Percentiles rank a stretch among this genome's conserved stretches.
These are phyloP conservation scores for Otatea glauca DNA, from an alignment of 176 grass and related monocot species.

Conservation along the genomic window DNA sequence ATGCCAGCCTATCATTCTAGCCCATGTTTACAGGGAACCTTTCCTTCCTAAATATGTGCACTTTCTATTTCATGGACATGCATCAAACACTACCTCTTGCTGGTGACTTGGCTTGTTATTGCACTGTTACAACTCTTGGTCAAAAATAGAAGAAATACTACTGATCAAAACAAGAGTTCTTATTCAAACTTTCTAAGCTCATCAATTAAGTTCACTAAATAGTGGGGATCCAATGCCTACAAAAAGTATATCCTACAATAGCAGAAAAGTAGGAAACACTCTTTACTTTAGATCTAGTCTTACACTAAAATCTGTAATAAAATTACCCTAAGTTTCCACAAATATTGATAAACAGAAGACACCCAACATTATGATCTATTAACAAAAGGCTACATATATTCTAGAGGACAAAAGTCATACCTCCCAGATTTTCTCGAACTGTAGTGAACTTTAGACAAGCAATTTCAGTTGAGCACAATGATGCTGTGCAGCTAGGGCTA, in stretches of 20 bases:
- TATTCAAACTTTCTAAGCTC: neutral
- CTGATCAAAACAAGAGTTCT: neutral
- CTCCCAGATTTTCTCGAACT: conserved; percentile 66
- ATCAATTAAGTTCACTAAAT: neutral
- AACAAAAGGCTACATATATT: conserved; percentile 30
- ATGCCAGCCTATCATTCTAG: no score
- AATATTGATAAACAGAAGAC: conserved; percentile 19
- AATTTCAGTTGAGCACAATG: conserved; percentile 76
- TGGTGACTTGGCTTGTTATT: neutral
- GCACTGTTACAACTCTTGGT: neutral
- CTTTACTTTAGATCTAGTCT: neutral
- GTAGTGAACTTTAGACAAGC: conserved; percentile 80
- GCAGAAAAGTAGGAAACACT: conserved; percentile 22
- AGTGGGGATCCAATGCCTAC: neutral
- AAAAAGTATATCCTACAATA: neutral
- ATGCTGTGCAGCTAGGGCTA: conserved; percentile 86
- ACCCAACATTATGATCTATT: neutral
- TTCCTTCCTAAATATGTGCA: no score
- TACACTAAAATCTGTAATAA: neutral
- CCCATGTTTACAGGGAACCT: no score
- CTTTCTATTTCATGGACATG: neutral
- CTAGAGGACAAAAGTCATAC: conserved; percentile 46
- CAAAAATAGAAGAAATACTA: conserved; percentile 21
- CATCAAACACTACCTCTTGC: neutral
- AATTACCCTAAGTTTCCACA: neutral